These are phyloP conservation scores for Nicotiana obtusifolia DNA, from an alignment of 257 asterid genomes.

Conservation along the genomic window DNA sequence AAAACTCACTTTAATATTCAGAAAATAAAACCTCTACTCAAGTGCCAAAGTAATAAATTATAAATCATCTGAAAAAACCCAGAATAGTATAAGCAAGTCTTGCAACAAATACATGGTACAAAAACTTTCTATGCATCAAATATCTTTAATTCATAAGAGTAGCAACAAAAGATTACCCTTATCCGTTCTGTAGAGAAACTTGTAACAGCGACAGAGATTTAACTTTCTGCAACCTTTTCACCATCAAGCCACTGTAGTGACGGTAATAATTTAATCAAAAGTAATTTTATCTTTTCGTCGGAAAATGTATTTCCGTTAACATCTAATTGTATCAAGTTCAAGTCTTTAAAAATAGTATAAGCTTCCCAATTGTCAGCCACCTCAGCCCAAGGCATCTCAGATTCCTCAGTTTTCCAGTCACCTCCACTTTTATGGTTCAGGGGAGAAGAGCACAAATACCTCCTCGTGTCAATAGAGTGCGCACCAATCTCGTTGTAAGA, in stretches of 20 bases:
- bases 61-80: background rate
- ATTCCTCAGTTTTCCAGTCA: conserved; percentile 39
- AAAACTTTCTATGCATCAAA: background rate
- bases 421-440: conserved; percentile 41
- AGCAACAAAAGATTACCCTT: background rate
- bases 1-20: background rate
- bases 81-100: background rate
- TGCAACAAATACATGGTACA: background rate
- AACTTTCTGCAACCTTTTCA: conserved; percentile 22
- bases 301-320: conserved; percentile 54
- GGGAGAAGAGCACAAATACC: conserved; percentile 79
- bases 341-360: conserved; percentile 45
- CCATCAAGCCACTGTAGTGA: conserved; percentile 72
- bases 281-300: conserved; percentile 36
- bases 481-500: conserved; percentile 80
- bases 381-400: conserved; percentile 18
- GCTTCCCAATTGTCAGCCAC: conserved; percentile 54
- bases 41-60: background rate
- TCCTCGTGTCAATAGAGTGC: conserved; percentile 71
- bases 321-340: conserved; percentile 69
- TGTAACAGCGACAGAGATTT: background rate
- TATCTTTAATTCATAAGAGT: background rate
- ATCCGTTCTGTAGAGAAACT: background rate
- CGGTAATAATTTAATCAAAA: conserved; percentile 54
- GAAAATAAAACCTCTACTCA: background rate